Percentiles rank a stretch among this genome's conserved stretches.
These are phyloP conservation scores for Fusarium lateritium DNA, from an alignment of 2,329 filamentous ascomycete species.

Conservation along the genomic window DNA sequence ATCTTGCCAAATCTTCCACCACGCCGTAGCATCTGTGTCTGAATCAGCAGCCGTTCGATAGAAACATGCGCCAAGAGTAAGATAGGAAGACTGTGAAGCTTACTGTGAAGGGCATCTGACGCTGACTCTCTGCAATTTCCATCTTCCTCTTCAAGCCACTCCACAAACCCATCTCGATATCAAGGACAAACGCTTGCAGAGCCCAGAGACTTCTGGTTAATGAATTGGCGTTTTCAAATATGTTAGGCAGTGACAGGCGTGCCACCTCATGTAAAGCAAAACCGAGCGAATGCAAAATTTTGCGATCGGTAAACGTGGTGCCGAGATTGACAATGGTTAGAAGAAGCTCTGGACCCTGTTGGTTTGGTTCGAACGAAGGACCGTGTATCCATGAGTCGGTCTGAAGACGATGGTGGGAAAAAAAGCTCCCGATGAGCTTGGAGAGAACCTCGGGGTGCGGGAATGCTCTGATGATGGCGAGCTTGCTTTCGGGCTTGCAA, in stretches of 20 bases:
- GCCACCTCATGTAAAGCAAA: background rate
- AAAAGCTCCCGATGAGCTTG: constrained; percentile 8
- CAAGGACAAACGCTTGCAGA: background rate
- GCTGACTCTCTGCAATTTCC: constrained; percentile 8
- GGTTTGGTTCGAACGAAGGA: background rate
- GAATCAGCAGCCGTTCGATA: no score
- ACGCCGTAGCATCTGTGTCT: background rate
- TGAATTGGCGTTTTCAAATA: background rate
- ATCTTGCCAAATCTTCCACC: background rate
- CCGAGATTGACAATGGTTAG: background rate
- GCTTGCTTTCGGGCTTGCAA: background rate
- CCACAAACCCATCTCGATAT: constrained; percentile 4
- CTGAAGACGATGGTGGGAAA: constrained; percentile 1
- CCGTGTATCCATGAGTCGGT: constrained; percentile 4
- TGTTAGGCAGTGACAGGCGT: background rate
- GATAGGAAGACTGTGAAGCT: rapidly evolving
- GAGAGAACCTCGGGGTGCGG: background rate
- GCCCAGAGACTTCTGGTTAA: background rate
- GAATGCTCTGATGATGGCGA: constrained; percentile 8
- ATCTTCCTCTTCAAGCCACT: background rate
- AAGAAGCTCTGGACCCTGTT: background rate
- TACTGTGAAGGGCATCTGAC: constrained; percentile 5
- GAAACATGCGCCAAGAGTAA: no score
- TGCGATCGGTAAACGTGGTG: background rate
- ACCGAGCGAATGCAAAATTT: background rate